These are phyloP conservation scores for Penicillium robsamsonii DNA, from an alignment of 495 filamentous ascomycete species.

Conservation along the genomic window DNA sequence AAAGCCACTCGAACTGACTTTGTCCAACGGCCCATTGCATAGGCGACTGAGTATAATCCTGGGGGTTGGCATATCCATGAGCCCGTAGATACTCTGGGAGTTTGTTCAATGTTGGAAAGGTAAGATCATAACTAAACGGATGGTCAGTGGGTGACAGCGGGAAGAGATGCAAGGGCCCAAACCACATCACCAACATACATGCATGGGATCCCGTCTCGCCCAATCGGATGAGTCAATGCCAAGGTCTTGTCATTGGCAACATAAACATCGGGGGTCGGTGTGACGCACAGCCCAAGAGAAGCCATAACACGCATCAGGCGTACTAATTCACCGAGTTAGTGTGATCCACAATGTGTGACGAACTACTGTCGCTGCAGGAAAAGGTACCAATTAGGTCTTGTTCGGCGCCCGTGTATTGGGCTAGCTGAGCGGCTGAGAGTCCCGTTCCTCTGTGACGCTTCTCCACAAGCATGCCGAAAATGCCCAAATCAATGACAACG, in stretches of 20 bases:
- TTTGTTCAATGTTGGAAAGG: slow-evolving; percentile 35
- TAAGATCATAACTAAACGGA: slow-evolving; percentile 37
- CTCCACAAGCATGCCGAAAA: slow-evolving; percentile 32
- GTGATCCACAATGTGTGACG: slow-evolving; percentile 3
- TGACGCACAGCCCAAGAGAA: slow-evolving; percentile 34
- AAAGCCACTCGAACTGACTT: slow-evolving; percentile 45
- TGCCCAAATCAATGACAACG: slow-evolving; percentile 33
- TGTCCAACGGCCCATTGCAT: slow-evolving; percentile 43
- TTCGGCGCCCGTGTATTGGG: slow-evolving; percentile 30
- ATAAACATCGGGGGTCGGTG: slow-evolving; percentile 27
- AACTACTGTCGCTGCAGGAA: neutral
- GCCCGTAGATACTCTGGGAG: slow-evolving; percentile 35
- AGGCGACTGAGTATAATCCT: slow-evolving; percentile 34
- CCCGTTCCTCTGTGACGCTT: slow-evolving; percentile 22
- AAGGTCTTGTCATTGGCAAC: slow-evolving; percentile 32
- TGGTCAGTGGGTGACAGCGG: neutral
- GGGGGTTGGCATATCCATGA: slow-evolving; percentile 31
- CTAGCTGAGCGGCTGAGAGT: slow-evolving; percentile 29
- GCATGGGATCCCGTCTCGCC: slow-evolving; percentile 38
- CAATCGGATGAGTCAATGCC: slow-evolving; percentile 36
- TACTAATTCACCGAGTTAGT: slow-evolving; percentile 21
- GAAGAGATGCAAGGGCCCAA: neutral
- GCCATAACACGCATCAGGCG: slow-evolving; percentile 42
- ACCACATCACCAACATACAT: slow-evolving; percentile 30
- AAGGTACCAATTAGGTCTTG: slow-evolving; percentile 31